phyloP scores from a whole-genome alignment of 2,329 filamentous ascomycete genomes.

The Alternaria burnsii region DNA sequence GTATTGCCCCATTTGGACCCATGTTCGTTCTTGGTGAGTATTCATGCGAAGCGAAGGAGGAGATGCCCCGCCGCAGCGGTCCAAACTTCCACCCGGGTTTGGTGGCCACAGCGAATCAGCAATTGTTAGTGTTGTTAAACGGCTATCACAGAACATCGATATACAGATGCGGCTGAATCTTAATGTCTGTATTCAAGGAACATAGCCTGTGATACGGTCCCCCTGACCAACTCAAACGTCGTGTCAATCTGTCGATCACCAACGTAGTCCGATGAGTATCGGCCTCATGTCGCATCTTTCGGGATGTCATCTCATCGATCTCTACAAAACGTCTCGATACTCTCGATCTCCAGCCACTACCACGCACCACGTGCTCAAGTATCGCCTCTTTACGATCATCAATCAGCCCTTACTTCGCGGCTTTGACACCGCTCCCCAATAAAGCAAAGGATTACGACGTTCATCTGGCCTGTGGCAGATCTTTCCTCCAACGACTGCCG shows the following conservation, averaged over 20 bases:
- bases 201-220: background rate
- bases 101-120: background rate
- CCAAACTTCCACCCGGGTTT: background rate
- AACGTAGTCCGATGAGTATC: background rate
- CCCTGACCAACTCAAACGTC: background rate
- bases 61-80: background rate
- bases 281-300: background rate
- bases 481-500: too few species aligned
- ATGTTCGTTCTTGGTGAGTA: background rate
- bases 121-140: background rate
- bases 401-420: background rate
- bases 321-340: background rate
- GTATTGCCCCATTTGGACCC: constrained; percentile 1
- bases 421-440: background rate
- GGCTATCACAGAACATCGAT: background rate
- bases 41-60: background rate
- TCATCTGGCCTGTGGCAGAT: background rate
- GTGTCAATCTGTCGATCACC: background rate
- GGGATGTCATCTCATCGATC: background rate
- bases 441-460: background rate
- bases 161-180: background rate
- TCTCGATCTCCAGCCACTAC: background rate
- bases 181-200: background rate
- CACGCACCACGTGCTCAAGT: background rate
- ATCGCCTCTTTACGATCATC: background rate